Base-by-base conservation (phyloP, 2,329 filamentous ascomycete genomes). In the Hansfordia pulvinata region DNA sequence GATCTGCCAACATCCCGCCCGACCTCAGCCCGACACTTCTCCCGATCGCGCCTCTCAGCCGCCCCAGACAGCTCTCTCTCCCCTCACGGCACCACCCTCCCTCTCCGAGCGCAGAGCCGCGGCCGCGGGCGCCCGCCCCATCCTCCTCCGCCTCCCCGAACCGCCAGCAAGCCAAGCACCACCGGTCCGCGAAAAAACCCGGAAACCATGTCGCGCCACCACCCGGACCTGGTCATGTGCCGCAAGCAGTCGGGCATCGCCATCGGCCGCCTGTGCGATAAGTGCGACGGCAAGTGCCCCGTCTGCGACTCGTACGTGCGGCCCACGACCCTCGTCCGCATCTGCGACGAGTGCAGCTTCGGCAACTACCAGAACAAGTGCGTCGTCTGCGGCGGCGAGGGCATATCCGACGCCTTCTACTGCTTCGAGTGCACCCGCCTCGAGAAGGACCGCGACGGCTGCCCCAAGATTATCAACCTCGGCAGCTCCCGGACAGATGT, bases 311-410 rank as follows among this genome's bases (percentile, higher is more conserved):
- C 83, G 34, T 98, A 98, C 69, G 90, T 98, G 37, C 86, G 90
- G 10, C 90, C 90, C 9, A 98, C 90, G 16, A 96, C 90, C 7
- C 77, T 96, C 30, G 90, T 93, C 34, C 84, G 88, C 47, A 96
- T 98, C 62, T 98, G 90, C 65, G 90, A 98, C 63, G 90, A 98
- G 61, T 98, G 90, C 67, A 86, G 82, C 52, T 98, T 98, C 54
- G 90, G 90, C 49, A 98, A 98, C 68, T 98, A 94, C 64, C 90
- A 96, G 62, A 98, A 98, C 64, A 98, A 98, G 58, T 98, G 90
- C 53, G 85, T 98, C 41, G 90, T 98, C 22, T 98, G 90, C 57
- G 90, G 90, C 52, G 90, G 90, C 43, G 90, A 96, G 60, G 90
- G 90, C 17, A 98, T 98, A 52, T 90, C 81, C 18, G 90, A 98